These are phyloP conservation scores for Plasmodium knowlesi DNA, from an alignment of 169 alveolate species.

Conservation along the genomic window DNA sequence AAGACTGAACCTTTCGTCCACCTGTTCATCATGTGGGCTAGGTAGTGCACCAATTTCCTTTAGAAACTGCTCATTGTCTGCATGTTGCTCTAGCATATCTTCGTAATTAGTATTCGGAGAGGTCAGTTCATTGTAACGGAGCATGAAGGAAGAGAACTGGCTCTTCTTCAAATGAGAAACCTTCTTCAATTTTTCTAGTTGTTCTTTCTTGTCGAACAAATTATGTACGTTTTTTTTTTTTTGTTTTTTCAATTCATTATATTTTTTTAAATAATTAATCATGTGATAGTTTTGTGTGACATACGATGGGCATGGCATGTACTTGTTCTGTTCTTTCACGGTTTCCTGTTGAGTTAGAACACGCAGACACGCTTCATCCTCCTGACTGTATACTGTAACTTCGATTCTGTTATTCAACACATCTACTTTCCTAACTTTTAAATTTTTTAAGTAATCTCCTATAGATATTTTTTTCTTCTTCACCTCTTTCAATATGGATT, in stretches of 20 bases:
- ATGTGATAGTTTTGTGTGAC: constrained; percentile 44
- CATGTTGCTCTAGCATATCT: constrained; percentile 54
- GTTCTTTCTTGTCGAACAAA: constrained; percentile 55
- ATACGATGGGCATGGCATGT: constrained; percentile 48
- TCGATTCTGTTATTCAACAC: constrained; percentile 39
- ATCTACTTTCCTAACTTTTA: constrained; percentile 52
- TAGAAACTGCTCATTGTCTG: constrained; percentile 24
- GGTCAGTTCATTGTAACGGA: constrained; percentile 30
- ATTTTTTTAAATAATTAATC: constrained; percentile 50
- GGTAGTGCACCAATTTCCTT: constrained; percentile 14
- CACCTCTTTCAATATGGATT: not conserved
- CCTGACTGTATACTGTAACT: constrained; percentile 18
- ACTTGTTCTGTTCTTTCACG: constrained; percentile 55
- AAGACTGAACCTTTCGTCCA: not conserved
- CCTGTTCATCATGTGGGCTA: not conserved
- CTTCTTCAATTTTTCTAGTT: constrained; percentile 19
- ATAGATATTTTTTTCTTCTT: constrained; percentile 43
- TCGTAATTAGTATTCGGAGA: constrained; percentile 41
- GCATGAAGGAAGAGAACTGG: constrained; percentile 16
- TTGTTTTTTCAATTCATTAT: constrained; percentile 44
- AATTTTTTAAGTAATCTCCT: constrained; percentile 36
- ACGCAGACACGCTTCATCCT: constrained; percentile 64
- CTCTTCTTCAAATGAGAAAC: constrained; percentile 30
- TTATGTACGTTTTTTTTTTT: constrained; percentile 64
- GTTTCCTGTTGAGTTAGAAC: constrained; percentile 58